Evolutionary conservation across 495 filamentous ascomycete species (phyloP), one percentile per base, ranked within the genome.

Genomic region (Hypoxylon cercidicola): DNA sequence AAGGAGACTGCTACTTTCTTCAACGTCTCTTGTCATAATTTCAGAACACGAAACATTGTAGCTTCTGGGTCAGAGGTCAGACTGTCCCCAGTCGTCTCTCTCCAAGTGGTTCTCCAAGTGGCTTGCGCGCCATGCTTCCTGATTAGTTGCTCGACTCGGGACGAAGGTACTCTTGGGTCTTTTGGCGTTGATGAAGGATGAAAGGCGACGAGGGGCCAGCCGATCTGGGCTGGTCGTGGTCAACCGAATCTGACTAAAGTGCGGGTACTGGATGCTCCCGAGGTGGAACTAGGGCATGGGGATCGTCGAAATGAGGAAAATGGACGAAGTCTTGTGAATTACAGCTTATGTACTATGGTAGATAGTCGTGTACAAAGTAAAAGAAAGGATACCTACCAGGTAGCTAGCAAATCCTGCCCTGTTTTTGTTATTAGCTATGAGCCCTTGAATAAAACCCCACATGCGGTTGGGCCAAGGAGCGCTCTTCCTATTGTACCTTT

Each of bases 201-300:
- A 51, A 16, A 25, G 55, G n/a, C 62, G 71, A 46, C 58, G 62
- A 60, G 49, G 59, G 46, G 54, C 43, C 21, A 63, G 59, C 49
- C 49, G 66, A 69, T 69, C 66, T 69, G 46, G 41, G 56, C 58
- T 62, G 40, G 59, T 59, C 49, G 28, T 58, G 53, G 65, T 68
- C 59, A 68, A 68, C 65, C 65, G 65, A 68, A 68, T 68, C 65
- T 68, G 60, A 60, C 65, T 64, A 69, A 54, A 64, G 61, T 69
- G 66, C 66, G 66, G 66, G 66, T 69, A 65, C 66, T 65, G 66
- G 66, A 62, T 64, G 66, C 66, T 69, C 66, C 66, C 66, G 66
- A 69, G 66, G 66, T 65, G 60, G 61, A 69, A 55, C 61, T 61
- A 65, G 56, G 60, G 52, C 55, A 58, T 56, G 61, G 66, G 51